Base-by-base conservation (phyloP, 2,329 filamentous ascomycete genomes). In the Chaetomiaceae sp. region DNA sequence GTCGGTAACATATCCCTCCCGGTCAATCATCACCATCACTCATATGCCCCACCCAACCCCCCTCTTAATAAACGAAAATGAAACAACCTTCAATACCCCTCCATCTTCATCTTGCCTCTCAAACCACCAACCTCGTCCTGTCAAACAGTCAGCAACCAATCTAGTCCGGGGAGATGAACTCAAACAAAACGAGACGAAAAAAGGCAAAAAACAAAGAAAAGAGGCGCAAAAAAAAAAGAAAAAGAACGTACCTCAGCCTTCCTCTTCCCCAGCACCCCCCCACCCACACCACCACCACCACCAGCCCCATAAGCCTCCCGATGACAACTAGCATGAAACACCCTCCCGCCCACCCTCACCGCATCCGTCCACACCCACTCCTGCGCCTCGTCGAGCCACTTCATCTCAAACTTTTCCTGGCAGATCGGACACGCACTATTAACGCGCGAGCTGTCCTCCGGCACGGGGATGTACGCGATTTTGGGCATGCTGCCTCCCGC, bases 301-400 rank as follows among this genome's bases (percentile, higher is more conserved):
- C n/a, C 23, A 16, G n/a, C 10, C 6, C 46, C 27, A 20, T 25
- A 40, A 30, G 88, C 86, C 70, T 96, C 92, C 16, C 82, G 81
- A 66, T 92, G 89, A 66, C 93, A 99, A 48, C 84, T 95, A 10
- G 86, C 89, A 68, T 99, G 93, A 62, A 89, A 97, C 14, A 93
- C 86, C 56, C 89, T 83, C 50, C 78, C 82, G 31, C 87, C 87
- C 25, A 95, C 81, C 57, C 85, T 79, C 44, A 87, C 76, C 0
- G 92, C 88, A 67, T 99, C 92, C 67, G 89, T 85, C 88, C 93
- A 97, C 35, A 99, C 92, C 79, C 91, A 97, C 63, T 99, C 92
- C 68, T 97, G 90, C 16, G 87, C 87, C 56, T 95, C 89, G 61
- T 95, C 89, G 6, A 92, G 83, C 86, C 90, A 97, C 58, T 87